These are phyloP conservation scores for Samsoniella hepiali DNA, from an alignment of 2,329 filamentous ascomycete species.

Conservation along the genomic window DNA sequence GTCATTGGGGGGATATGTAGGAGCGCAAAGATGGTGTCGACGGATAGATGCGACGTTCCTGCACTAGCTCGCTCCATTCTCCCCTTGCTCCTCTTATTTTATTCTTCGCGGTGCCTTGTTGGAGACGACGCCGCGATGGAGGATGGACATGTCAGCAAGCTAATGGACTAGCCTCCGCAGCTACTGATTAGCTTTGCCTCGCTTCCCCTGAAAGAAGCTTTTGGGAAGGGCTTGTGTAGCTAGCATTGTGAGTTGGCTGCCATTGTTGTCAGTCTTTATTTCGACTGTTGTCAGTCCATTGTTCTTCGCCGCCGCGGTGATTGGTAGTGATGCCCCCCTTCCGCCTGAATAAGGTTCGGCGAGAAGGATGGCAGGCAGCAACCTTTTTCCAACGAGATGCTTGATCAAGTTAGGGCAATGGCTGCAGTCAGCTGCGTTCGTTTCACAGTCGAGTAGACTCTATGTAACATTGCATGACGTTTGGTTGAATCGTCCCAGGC, in stretches of 20 bases:
- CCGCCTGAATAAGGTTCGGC: not conserved
- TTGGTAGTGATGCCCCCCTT: no score
- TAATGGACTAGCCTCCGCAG: not conserved
- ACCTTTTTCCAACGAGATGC: not conserved
- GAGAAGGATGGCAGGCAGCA: not conserved
- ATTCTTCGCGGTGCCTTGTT: not conserved
- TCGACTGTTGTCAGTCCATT: no score
- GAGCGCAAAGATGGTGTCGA: not conserved
- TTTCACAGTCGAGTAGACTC: not conserved
- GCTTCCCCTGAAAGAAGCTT: not conserved
- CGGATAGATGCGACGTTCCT: constrained; percentile 19
- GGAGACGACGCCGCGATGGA: not conserved
- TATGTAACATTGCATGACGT: constrained; percentile 3
- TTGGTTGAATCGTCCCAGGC: not conserved
- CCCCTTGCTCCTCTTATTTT: not conserved
- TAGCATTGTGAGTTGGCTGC: not conserved
- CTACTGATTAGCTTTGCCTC: not conserved
- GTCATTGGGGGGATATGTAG: not conserved
- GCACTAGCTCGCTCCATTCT: constrained; percentile 8
- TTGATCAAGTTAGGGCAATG: not conserved
- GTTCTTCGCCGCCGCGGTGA: not conserved
- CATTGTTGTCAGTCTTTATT: not conserved
- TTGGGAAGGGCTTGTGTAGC: not conserved
- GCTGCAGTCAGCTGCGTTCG: not conserved
- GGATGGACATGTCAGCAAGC: constrained; percentile 1